phyloP scores from a whole-genome alignment of 2,329 filamentous ascomycete genomes.

The Corniculantispora saksenae region DNA sequence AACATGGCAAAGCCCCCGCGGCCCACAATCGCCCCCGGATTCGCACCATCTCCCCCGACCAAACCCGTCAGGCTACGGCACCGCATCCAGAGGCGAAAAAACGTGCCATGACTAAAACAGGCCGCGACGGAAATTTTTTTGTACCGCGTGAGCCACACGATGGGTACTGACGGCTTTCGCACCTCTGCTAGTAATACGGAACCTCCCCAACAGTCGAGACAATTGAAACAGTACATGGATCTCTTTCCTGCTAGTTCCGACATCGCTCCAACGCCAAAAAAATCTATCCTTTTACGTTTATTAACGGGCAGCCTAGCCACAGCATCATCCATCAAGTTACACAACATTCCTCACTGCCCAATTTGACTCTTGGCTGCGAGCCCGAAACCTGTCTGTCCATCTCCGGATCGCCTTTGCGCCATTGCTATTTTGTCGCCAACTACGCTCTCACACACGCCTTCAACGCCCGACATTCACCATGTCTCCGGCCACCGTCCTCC shows the following conservation, averaged over 20 bases:
- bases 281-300: not conserved
- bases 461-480: slow-evolving; percentile 18
- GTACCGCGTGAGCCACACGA: slow-evolving; percentile 7
- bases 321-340: slow-evolving; percentile 5
- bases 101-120: slow-evolving; percentile 14
- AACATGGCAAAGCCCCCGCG: not conserved
- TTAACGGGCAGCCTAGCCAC: slow-evolving; percentile 4
- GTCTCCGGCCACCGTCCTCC: slow-evolving; percentile 23
- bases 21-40: slow-evolving; percentile 5
- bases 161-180: slow-evolving; percentile 11
- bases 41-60: slow-evolving; percentile 2
- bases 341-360: not conserved
- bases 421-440: not conserved
- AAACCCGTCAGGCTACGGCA: slow-evolving; percentile 5
- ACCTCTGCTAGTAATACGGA: not conserved
- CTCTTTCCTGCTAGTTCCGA: slow-evolving; percentile 12
- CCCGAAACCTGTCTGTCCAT: not conserved
- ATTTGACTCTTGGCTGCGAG: not conserved
- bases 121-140: slow-evolving; percentile 3
- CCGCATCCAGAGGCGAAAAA: not conserved
- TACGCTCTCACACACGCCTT: not conserved
- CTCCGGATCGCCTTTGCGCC: not conserved
- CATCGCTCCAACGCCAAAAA: slow-evolving; percentile 15
- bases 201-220: not conserved
- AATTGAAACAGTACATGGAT: slow-evolving; percentile 10